These are phyloP conservation scores for Zhuliangozyma blackwelliae DNA, from an alignment of 1,139 yeast species.

Conservation along the genomic window DNA sequence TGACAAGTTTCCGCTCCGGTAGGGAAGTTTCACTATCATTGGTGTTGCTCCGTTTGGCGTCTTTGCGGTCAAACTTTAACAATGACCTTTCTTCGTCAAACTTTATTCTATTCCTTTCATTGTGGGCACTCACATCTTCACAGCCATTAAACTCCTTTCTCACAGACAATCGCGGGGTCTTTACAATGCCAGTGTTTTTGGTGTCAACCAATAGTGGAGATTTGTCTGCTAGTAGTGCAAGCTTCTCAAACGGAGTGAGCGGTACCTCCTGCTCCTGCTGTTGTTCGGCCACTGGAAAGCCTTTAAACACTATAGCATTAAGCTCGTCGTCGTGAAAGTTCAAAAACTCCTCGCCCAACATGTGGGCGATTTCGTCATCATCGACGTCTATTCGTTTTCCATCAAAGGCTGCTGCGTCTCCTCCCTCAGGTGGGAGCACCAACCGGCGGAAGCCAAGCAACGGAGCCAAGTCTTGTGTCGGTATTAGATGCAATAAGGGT, in stretches of 20 bases:
- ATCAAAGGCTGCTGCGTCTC: no score
- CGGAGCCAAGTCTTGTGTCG: conserved; percentile 25
- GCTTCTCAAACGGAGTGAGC: no score
- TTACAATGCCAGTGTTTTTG: neutral
- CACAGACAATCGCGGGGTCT: conserved; percentile 11
- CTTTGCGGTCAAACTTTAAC: neutral
- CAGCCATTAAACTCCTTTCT: conserved; percentile 11
- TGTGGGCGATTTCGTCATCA: conserved; percentile 8
- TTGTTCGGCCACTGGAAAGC: neutral
- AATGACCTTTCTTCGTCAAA: conserved; percentile 10
- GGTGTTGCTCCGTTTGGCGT: no score
- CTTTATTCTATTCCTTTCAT: conserved; percentile 10
- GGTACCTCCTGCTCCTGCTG: no score
- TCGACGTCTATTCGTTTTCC: conserved; percentile 1
- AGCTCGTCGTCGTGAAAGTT: conserved; percentile 14
- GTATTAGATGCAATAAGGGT: conserved; percentile 28
- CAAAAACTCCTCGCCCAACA: conserved; percentile 15
- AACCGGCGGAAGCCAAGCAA: conserved; percentile 10
- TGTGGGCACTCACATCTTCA: conserved; percentile 12
- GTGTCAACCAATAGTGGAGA: no score
- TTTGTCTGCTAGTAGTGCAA: no score
- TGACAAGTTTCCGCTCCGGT: conserved; percentile 2
- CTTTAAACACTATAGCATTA: conserved; percentile 10
- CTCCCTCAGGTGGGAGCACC: conserved; percentile 2
- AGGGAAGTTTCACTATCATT: no score